phyloP scores from a whole-genome alignment of 192 early-diverging fungal genomes.

The Coemansia sp. region DNA sequence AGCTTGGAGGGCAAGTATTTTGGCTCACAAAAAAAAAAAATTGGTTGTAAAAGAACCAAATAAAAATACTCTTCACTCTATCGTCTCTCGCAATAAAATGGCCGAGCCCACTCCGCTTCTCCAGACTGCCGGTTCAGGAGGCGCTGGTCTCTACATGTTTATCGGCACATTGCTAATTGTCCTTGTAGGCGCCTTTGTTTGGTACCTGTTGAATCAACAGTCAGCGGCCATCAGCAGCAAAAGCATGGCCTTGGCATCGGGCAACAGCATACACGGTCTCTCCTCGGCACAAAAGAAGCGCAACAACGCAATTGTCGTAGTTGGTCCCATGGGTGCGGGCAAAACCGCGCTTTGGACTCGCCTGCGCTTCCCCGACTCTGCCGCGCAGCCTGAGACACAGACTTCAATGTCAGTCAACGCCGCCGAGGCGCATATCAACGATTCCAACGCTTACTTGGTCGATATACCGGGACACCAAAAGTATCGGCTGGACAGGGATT shows the following conservation, averaged over 20 bases:
- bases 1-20: background rate
- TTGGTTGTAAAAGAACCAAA: background rate
- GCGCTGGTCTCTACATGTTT: slow-evolving; percentile 1
- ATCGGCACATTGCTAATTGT: slow-evolving; percentile 2
- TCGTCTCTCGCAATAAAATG: background rate
- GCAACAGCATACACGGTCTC: slow-evolving; percentile 10
- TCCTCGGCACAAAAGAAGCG: slow-evolving; percentile 10
- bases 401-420: slow-evolving; percentile 46
- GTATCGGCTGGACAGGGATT: slow-evolving; percentile 69
- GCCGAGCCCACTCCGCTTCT: background rate
- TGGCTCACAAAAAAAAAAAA: background rate
- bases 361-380: slow-evolving; percentile 29
- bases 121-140: background rate
- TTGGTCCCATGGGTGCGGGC: slow-evolving; percentile 32
- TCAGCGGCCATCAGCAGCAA: slow-evolving; percentile 41
- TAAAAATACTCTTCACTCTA: background rate
- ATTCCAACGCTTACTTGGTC: slow-evolving; percentile 54
- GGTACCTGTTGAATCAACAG: slow-evolving; percentile 34
- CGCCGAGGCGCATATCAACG: slow-evolving; percentile 18
- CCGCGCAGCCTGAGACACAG: slow-evolving; percentile 27
- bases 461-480: slow-evolving; percentile 91
- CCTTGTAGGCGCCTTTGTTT: slow-evolving; percentile 5
- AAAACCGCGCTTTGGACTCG: slow-evolving; percentile 48
- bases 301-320: slow-evolving; percentile 29
- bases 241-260: slow-evolving; percentile 31